Base-by-base conservation (phyloP, 2,329 filamentous ascomycete species). In the Calonectria pteridis region DNA sequence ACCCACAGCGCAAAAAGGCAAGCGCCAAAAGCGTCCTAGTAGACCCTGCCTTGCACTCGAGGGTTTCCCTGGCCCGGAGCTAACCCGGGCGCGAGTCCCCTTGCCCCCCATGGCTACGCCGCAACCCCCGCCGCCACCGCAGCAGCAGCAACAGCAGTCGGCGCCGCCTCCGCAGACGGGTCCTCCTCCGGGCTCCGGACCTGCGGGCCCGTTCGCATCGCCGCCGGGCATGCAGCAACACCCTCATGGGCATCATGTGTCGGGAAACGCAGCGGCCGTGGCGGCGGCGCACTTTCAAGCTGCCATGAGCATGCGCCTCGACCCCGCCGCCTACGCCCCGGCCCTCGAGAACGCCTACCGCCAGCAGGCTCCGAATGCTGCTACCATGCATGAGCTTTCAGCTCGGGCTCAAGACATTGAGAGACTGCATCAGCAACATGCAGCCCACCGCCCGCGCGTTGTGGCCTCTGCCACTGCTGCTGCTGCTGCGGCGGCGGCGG, bases 331-430 rank as follows among this genome's bases (percentile, higher is more conserved):
- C 18, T 80, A 80, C 26, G 68, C 71, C 5, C 72, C 74, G 9
- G 53, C 43, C 13, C 64, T 80, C 11, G 78, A 75, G 55, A 73
- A 75, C 23, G 55, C 73, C 4, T 81, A 80, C 64, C 76, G 74
- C 9, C 59, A 74, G 26, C 28, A 46, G 43, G 9, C n/a, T 11
- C 43, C 43, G 1, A 13, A 20, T 20, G 67, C 49, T n/a, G 26
- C 37, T 13, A 16, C 49, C 37, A 55, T 49, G 20, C 70, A 69
- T 28, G 55, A 69, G 10, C 51, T 70, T 51, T 46, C 67, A 58
- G 40, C 28, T 4, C 75, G 73, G 35, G 55, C 55, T 9, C 55
- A 62, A 18, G 55, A 59, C 14, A 40, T 62, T 9, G 55, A 37
- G 35, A 18, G 55, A 6, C 65, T 73, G 6, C 73, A 70, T 13